phyloP scores from a whole-genome alignment of 1,284 basidiomycete species.

The Pseudozyma thailandica region DNA sequence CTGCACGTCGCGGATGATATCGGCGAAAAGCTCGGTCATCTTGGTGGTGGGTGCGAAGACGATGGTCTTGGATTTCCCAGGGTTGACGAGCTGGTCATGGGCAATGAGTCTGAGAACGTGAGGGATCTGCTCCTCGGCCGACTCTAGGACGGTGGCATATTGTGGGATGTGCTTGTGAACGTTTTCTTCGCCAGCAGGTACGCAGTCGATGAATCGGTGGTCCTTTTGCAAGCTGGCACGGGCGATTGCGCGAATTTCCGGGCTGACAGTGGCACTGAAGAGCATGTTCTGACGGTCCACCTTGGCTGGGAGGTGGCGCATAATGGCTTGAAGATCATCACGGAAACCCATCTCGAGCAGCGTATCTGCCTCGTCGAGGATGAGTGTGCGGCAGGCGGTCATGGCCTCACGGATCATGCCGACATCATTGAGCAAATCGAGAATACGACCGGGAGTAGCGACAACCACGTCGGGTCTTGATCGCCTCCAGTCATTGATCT shows the following conservation, averaged over 20 bases:
- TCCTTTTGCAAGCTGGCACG: conserved; percentile 74
- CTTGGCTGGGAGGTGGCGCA: conserved; percentile 75
- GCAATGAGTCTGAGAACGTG: conserved; percentile 83
- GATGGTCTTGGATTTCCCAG: conserved; percentile 80
- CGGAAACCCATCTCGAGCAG: conserved; percentile 96
- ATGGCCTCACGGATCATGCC: conserved; percentile 54
- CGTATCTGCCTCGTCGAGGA: conserved; percentile 95
- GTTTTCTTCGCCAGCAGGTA: conserved; percentile 74
- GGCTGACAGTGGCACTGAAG: conserved; percentile 84
- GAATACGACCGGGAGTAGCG: conserved; percentile 88
- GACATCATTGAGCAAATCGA: conserved; percentile 76
- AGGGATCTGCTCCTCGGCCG: conserved; percentile 78
- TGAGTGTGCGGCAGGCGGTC: conserved; percentile 75
- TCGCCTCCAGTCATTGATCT: conserved; percentile 77
- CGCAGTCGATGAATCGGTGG: conserved; percentile 75
- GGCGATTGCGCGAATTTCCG: conserved; percentile 71
- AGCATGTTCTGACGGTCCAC: conserved; percentile 87
- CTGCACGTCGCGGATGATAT: conserved; percentile 68
- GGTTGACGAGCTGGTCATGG: conserved; percentile 86
- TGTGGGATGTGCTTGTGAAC: conserved; percentile 83
- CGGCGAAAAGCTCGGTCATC: conserved; percentile 79
- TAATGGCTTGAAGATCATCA: conserved; percentile 84
- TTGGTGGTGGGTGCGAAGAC: conserved; percentile 92
- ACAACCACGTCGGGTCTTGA: conserved; percentile 86
- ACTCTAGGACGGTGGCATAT: conserved; percentile 80